phyloP scores from a whole-genome alignment of 495 filamentous ascomycete genomes.

The Neurospora tetraspora region DNA sequence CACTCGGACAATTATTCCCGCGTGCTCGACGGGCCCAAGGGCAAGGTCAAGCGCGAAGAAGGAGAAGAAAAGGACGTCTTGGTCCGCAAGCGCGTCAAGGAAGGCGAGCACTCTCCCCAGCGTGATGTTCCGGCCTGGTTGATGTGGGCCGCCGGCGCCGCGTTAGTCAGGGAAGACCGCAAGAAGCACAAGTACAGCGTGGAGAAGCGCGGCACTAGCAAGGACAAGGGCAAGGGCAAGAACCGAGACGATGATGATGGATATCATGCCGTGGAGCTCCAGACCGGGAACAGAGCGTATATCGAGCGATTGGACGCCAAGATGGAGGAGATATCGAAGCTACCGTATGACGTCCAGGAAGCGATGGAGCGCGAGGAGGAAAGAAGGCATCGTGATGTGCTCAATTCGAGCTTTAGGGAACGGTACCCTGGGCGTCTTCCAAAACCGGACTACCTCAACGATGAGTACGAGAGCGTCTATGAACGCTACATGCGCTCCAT shows the following conservation, averaged over 20 bases:
- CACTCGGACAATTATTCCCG: too few relatives aligned
- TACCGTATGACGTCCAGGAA: background rate
- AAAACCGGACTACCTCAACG: background rate
- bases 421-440: background rate
- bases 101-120: background rate
- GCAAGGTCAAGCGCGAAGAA: background rate
- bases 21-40: background rate
- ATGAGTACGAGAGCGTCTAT: background rate
- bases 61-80: background rate
- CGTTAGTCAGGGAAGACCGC: background rate
- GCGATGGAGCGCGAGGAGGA: background rate
- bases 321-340: background rate
- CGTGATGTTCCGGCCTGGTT: background rate
- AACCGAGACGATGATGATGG: background rate
- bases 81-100: background rate
- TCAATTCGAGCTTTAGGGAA: background rate
- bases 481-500: background rate
- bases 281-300: too few relatives aligned
- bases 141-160: background rate
- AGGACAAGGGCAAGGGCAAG: background rate
- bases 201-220: background rate
- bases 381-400: background rate
- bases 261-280: background rate
- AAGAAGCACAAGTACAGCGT: background rate
- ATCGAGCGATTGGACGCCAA: background rate